Evolutionary conservation across 345 rosid genomes (phyloP), one percentile per base, ranked within the genome.

Genomic region (Linum trigynum): DNA sequence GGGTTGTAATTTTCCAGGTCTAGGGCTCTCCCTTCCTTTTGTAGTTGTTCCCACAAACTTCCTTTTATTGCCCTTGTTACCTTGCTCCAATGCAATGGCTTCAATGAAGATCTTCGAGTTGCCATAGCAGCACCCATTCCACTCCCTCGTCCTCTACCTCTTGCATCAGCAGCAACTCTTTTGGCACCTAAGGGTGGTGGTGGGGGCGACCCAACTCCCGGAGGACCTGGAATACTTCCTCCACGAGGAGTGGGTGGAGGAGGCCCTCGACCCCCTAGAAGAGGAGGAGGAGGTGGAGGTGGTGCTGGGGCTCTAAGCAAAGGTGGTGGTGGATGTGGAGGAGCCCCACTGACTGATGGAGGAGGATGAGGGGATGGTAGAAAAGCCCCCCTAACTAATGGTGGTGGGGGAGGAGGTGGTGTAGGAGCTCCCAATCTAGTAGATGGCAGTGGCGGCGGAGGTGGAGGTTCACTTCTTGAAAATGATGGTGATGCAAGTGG

Each of bases 31-130:
- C 96, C 59, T 83, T 84, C 76, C 82, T 23, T 91, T 75, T 95
- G 99, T 75, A 95, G 67, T 79, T 95, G 96, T 14, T 95, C 96
- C 99, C 97, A 95, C 71, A 95, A 88, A 80, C 95, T 95, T 83
- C 99, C 99, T 78, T 91, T 95, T 64, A 95, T 67, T 68, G 90
- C 95, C 82, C 96, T 85, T 76, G 99, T 82, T 73, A 91, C 95
- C 79, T 95, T 95, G 76, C 95, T 88, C 99, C 97, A 95, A 62
- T 91, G 99, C 65, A 95, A 66, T 69, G 99, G 99, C 82, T 95
- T 95, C 73, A 95, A 79, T 39, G 95, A 83, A 75, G 97, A 89
- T 78, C 87, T 85, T 71, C 80, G 80, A 7, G 79, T 80, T 71
- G 88, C 86, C 68, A 75, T n/a, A 51, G 75, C 77, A 58, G 79